Conservation (phyloP, 192 early-diverging fungal genomes). For the Rhizophlyctis rosea region DNA sequence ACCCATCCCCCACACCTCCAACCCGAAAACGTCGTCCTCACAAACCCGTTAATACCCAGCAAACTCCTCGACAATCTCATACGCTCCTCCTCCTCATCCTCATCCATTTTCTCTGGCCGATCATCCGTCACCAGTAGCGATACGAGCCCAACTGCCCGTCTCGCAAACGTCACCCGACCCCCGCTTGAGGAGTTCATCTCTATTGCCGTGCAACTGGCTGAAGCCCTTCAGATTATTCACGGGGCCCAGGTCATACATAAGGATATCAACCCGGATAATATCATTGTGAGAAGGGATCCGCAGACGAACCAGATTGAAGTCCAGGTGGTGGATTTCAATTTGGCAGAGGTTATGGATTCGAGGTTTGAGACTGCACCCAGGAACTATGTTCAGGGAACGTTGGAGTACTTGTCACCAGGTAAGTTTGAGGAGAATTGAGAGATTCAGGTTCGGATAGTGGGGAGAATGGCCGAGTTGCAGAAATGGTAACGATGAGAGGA, state of each 20-base stretch:
- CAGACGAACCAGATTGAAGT: slow-evolving; percentile 22
- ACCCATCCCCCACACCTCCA: background rate
- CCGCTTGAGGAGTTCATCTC: slow-evolving; percentile 32
- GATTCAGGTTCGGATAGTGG: too few relatives aligned
- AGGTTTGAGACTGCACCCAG: slow-evolving; percentile 11
- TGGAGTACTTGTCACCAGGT: slow-evolving; percentile 51
- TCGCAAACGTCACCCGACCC: too few relatives aligned
- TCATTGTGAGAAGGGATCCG: slow-evolving; percentile 25
- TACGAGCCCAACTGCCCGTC: too few relatives aligned
- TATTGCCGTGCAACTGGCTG: slow-evolving; percentile 42
- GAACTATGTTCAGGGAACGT: slow-evolving; percentile 38
- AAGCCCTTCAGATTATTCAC: slow-evolving; percentile 40
- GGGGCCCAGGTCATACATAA: slow-evolving; percentile 43
- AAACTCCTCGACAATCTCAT: slow-evolving; percentile 26
- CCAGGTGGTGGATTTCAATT: slow-evolving; percentile 48
- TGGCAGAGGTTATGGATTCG: slow-evolving; percentile 27
- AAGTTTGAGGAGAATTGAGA: too few relatives aligned
- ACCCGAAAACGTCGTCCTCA: background rate
- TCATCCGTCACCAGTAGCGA: too few relatives aligned
- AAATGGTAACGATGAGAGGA: too few relatives aligned
- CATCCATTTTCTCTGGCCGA: too few relatives aligned
- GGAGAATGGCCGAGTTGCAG: too few relatives aligned
- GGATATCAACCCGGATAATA: slow-evolving; percentile 52
- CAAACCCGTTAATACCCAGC: background rate
- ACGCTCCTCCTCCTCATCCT: too few relatives aligned